Evolutionary conservation across 2,329 filamentous ascomycete genomes (phyloP).

Genomic region (Arachnomyces sp.): DNA sequence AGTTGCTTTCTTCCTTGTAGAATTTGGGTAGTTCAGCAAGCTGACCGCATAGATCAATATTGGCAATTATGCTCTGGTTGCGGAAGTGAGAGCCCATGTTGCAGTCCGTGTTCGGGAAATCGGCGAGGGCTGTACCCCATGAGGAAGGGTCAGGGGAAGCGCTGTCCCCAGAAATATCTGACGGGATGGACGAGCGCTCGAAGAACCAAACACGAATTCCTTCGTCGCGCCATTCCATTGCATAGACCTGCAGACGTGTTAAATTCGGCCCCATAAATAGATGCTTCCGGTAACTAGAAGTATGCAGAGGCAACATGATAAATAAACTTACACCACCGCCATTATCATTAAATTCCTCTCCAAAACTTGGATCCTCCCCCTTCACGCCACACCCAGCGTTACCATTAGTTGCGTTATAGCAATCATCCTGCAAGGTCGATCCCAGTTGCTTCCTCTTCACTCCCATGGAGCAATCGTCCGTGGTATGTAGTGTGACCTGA

Average conservation of each 20-base stretch:
- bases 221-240: constrained; percentile 53
- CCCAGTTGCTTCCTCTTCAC: constrained; percentile 51
- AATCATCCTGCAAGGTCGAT: constrained; percentile 36
- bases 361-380: constrained; percentile 40
- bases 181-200: constrained; percentile 39
- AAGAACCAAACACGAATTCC: constrained; percentile 61
- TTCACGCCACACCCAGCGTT: constrained; percentile 55
- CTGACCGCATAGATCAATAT: constrained; percentile 59
- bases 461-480: constrained; percentile 45
- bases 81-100: constrained; percentile 53
- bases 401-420: constrained; percentile 43
- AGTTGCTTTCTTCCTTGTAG: constrained; percentile 27
- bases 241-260: constrained; percentile 39
- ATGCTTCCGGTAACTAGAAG: no score
- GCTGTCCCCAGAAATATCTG: constrained; percentile 43
- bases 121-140: constrained; percentile 57
- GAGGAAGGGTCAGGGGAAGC: constrained; percentile 50
- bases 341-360: constrained; percentile 44
- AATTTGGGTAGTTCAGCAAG: constrained; percentile 35
- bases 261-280: background rate
- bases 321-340: constrained; percentile 45
- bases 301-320: background rate
- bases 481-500: constrained; percentile 55
- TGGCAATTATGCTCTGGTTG: constrained; percentile 59
- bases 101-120: constrained; percentile 59